Conservation (phyloP, 2,329 filamentous ascomycete genomes). For the Trichocomaceae sp. region DNA sequence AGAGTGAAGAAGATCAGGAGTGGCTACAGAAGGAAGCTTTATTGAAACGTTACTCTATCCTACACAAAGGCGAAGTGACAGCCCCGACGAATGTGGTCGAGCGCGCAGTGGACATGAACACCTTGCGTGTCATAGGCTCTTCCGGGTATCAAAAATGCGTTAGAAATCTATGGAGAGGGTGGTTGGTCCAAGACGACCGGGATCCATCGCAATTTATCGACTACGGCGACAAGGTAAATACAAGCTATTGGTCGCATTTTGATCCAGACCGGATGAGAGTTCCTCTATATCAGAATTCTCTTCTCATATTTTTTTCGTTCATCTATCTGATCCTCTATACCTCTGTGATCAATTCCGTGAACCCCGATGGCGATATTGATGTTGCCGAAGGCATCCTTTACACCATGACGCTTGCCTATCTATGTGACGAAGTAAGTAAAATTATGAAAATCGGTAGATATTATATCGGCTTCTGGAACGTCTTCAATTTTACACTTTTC, state of each 20-base stretch:
- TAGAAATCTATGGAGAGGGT: slow-evolving; percentile 85
- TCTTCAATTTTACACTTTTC: slow-evolving; percentile 84
- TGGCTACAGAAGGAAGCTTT: slow-evolving; percentile 77
- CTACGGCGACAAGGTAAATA: slow-evolving; percentile 75
- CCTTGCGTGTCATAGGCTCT: slow-evolving; percentile 78
- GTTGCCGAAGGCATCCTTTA: slow-evolving; percentile 78
- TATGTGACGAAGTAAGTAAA: slow-evolving; percentile 81
- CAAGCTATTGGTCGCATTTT: slow-evolving; percentile 71
- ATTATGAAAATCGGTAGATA: slow-evolving; percentile 89
- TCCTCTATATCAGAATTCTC: slow-evolving; percentile 84
- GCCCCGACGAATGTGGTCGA: slow-evolving; percentile 82
- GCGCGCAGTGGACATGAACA: slow-evolving; percentile 87
- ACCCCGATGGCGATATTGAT: slow-evolving; percentile 75
- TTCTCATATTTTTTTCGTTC: slow-evolving; percentile 78
- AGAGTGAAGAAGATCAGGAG: slow-evolving; percentile 68
- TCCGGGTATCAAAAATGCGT: slow-evolving; percentile 97
- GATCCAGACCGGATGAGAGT: slow-evolving; percentile 92
- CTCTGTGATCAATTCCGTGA: slow-evolving; percentile 87
- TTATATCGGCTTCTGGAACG: slow-evolving; percentile 95
- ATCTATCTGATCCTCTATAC: slow-evolving; percentile 83
- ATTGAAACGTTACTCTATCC: slow-evolving; percentile 79
- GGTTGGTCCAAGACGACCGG: slow-evolving; percentile 91
- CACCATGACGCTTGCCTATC: slow-evolving; percentile 82
- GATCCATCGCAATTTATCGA: slow-evolving; percentile 85
- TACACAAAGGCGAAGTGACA: slow-evolving; percentile 65